phyloP scores from a whole-genome alignment of 1,139 yeast species.

The Suhomyces taliae region DNA sequence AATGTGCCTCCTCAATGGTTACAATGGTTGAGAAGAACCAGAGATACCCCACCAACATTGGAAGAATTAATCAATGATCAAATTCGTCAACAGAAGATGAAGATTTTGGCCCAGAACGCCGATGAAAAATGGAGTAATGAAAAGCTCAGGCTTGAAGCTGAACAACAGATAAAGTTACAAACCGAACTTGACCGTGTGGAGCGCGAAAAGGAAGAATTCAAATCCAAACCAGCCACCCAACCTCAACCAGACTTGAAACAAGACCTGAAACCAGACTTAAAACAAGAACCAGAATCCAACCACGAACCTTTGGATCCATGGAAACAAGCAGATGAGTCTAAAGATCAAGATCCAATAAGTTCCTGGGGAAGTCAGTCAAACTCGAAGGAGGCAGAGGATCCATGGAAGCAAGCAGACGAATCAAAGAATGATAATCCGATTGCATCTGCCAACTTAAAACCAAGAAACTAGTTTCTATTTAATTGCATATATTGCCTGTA shows the following conservation, averaged over 20 bases:
- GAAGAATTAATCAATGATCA: constrained; percentile 62
- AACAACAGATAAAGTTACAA: constrained; percentile 32
- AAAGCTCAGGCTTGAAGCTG: constrained; percentile 35
- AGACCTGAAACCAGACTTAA: neutral
- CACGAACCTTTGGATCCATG: neutral
- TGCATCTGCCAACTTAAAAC: constrained; percentile 33
- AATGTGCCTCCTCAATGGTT: constrained; percentile 73
- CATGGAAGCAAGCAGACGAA: constrained; percentile 42
- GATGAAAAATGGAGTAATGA: constrained; percentile 58
- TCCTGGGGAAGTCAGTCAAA: neutral
- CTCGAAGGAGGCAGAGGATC: constrained; percentile 17
- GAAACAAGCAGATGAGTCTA: neutral
- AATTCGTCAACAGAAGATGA: constrained; percentile 54
- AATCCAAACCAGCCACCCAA: constrained; percentile 4
- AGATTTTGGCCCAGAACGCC: constrained; percentile 57
- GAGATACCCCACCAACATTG: constrained; percentile 59
- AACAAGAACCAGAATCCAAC: neutral
- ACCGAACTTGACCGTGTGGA: constrained; percentile 36
- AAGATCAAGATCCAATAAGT: neutral
- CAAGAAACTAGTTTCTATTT: constrained; percentile 20
- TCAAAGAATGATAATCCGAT: constrained; percentile 34
- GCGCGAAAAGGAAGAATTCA: constrained; percentile 18
- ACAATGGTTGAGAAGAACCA: constrained; percentile 73
- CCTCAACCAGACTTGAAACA: neutral
- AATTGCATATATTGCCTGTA: neutral